Evolutionary conservation across 1,284 basidiomycete species (phyloP), one percentile per base, ranked within the genome.

Genomic region (Tylopilus sp.): DNA sequence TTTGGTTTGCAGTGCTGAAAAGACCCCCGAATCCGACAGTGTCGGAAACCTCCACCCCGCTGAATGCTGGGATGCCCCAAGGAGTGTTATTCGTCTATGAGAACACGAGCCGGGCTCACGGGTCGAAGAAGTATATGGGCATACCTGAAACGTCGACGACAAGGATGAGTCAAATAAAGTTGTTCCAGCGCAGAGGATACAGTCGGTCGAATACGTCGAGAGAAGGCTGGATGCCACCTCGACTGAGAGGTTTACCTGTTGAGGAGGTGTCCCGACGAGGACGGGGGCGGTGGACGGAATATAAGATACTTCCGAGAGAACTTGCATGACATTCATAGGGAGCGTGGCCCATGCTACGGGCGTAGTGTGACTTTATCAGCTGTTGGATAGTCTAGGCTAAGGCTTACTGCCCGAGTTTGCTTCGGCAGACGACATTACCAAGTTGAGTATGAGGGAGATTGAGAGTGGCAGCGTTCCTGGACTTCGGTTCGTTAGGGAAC

Each of bases 141-240:
- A n/a, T 18, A 66, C 65, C 55, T 61, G 29, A 29, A 49, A 63
- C 2, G 62, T 61, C 11, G 65, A 59, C 4, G 65, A 66, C 25
- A 63, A 21, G 8, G 54, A 46, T 4, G 53, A 43, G 43, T 65
- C 62, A 30, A 61, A 65, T 15, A 53, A 30, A 7, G 41, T 47
- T 18, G 45, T 13, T 12, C 64, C 63, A 39, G 60, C 42, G n/a
- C 63, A 65, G 35, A 67, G 55, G 13, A 68, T 41, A 36, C 63
- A 65, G 30, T 66, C 53, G 3, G 51, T 46, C 4, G 29, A 37
- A 34, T 62, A 67, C n/a, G 55, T 46, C 6, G 45, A 51, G 25
- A 64, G 46, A 37, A 29, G 4, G 5, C 42, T 51, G 0, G 49
- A 18, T 25, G 49, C 38, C 3, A 64, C 16, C 19, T 50, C 46